phyloP scores from a whole-genome alignment of 371 early-diverging fungal species.

The Mycotypha africana region DNA sequence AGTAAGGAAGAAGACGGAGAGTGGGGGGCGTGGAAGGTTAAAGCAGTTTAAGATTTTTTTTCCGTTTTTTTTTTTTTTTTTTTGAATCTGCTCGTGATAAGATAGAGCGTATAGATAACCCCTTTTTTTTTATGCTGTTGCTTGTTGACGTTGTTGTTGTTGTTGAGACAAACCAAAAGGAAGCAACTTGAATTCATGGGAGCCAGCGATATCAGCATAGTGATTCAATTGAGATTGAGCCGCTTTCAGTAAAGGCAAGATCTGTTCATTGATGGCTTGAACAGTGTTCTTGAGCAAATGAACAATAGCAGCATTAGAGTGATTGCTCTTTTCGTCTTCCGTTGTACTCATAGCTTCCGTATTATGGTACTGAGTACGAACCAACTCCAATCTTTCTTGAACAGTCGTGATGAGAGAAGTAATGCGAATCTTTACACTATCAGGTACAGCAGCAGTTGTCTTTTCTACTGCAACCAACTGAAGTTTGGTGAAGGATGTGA shows the following conservation, averaged over 20 bases:
- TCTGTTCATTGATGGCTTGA: conserved; percentile 47
- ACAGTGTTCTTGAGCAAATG: conserved; percentile 52
- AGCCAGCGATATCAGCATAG: conserved; percentile 28
- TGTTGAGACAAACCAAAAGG: no score
- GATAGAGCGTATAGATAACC: no score
- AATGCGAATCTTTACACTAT: conserved; percentile 45
- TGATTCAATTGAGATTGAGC: conserved; percentile 38
- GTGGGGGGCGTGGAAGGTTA: no score
- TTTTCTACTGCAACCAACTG: conserved; percentile 6
- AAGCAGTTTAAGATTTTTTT: no score
- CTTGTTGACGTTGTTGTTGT: no score
- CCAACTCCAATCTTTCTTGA: conserved; percentile 44
- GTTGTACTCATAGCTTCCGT: conserved; percentile 38
- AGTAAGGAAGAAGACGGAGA: no score
- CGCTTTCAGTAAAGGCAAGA: conserved; percentile 51
- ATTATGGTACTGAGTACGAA: conserved; percentile 42
- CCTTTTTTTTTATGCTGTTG: no score
- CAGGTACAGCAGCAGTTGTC: conserved; percentile 31
- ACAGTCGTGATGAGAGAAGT: conserved; percentile 47
- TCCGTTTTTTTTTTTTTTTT: no score
- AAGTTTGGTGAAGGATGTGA: conserved; percentile 38
- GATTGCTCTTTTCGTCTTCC: no score
- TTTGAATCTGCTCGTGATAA: no score
- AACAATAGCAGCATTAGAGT: no score
- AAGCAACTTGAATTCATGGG: no score